Evolutionary conservation across 805 yeast species (phyloP).

Genomic region (Brettanomyces naardenensis): DNA sequence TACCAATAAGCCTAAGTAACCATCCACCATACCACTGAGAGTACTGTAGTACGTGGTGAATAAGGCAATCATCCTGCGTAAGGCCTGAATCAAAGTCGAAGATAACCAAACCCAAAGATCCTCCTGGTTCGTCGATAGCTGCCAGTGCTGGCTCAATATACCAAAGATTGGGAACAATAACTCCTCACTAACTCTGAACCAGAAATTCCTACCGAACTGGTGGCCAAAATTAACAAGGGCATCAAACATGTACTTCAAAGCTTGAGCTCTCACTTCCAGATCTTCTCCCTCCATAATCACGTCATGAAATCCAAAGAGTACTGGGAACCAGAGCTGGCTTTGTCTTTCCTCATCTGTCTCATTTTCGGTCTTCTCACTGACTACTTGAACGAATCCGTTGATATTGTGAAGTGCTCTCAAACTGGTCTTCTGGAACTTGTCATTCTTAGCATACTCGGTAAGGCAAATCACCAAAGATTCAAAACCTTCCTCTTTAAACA

Average conservation of each 20-base stretch:
- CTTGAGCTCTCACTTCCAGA: constrained; percentile 86
- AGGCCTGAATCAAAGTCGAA: constrained; percentile 91
- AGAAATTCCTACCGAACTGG: constrained; percentile 63
- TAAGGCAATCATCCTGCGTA: constrained; percentile 77
- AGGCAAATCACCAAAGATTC: constrained; percentile 64
- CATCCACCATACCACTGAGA: constrained; percentile 66
- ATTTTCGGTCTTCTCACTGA: constrained; percentile 31
- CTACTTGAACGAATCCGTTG: constrained; percentile 49
- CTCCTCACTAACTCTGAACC: constrained; percentile 75
- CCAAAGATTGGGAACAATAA: constrained; percentile 86
- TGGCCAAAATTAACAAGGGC: constrained; percentile 72
- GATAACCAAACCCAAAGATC: constrained; percentile 93
- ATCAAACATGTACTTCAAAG: constrained; percentile 77
- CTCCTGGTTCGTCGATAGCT: constrained; percentile 59
- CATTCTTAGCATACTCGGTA: constrained; percentile 78
- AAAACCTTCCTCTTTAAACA: constrained; percentile 63
- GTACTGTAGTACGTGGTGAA: constrained; percentile 77
- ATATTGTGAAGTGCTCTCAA: constrained; percentile 74
- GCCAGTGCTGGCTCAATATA: constrained; percentile 70
- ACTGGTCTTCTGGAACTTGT: constrained; percentile 70
- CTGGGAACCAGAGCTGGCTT: constrained; percentile 73
- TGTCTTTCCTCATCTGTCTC: constrained; percentile 29
- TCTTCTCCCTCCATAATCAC: constrained; percentile 92
- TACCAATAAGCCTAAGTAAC: constrained; percentile 66
- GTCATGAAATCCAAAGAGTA: constrained; percentile 77